A percentile compares a stretch with the other conserved stretches of the same genome.
Conservation (phyloP, 169 alveolate species). For the Haemoproteus tartakovskyi region DNA sequence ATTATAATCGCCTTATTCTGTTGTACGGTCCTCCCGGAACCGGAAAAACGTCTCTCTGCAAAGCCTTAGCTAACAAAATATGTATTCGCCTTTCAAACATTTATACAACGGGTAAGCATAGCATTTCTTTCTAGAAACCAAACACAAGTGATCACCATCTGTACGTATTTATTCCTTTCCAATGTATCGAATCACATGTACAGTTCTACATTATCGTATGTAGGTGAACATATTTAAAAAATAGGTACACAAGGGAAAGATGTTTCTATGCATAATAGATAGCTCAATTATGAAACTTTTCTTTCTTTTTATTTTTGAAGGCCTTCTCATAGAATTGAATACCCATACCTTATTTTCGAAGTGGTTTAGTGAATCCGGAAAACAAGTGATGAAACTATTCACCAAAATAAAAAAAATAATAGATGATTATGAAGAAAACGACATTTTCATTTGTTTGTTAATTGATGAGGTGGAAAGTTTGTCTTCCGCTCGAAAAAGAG, state of each 20-base stretch:
- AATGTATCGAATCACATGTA: neutral
- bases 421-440: conserved; percentile 67
- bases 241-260: no score
- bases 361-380: conserved; percentile 85
- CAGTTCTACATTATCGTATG: neutral
- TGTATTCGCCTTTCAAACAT: conserved; percentile 66
- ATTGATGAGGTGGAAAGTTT: conserved; percentile 83
- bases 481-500: conserved; percentile 73
- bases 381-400: conserved; percentile 74
- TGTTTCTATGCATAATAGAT: neutral
- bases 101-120: conserved; percentile 29
- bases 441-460: conserved; percentile 68
- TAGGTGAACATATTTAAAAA: no score
- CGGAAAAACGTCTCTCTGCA: conserved; percentile 96
- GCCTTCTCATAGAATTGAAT: conserved; percentile 72
- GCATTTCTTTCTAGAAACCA: neutral
- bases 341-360: conserved; percentile 78
- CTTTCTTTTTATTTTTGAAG: neutral
- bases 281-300: neutral
- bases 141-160: conserved; percentile 9
- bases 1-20: conserved; percentile 85
- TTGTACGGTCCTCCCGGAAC: conserved; percentile 99
- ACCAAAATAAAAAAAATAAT: conserved; percentile 66
- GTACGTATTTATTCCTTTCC: neutral
- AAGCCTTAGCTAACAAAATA: conserved; percentile 96